These are phyloP conservation scores for Rubia yunnanensis DNA, from an alignment of 257 asterid genomes.

Conservation along the genomic window DNA sequence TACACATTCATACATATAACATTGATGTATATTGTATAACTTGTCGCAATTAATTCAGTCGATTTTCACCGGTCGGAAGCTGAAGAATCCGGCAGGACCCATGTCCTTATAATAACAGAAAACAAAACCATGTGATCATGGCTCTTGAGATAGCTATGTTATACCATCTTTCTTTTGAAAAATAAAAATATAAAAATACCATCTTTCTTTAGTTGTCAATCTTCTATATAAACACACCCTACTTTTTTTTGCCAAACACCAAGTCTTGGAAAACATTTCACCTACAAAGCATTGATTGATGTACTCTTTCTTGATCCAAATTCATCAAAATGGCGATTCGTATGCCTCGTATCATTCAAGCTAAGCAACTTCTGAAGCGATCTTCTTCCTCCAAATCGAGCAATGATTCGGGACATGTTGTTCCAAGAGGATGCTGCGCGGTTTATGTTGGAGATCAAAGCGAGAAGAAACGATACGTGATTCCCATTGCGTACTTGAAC, in stretches of 20 bases:
- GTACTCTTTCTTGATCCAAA: not conserved
- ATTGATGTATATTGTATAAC: no score
- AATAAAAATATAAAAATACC: no score
- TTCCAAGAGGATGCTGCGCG: constrained; percentile 11
- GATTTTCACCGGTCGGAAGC: no score
- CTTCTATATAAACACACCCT: not conserved
- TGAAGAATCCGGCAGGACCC: no score
- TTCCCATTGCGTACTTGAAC: constrained; percentile 28
- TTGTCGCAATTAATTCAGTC: no score
- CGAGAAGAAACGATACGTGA: not conserved
- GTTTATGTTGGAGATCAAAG: not conserved
- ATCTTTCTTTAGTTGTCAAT: not conserved
- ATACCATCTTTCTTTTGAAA: not conserved
- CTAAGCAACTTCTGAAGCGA: constrained; percentile 15
- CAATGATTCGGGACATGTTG: not conserved
- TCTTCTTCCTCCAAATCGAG: not conserved
- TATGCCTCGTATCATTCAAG: no score
- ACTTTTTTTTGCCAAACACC: not conserved
- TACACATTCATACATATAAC: no score
- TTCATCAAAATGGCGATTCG: constrained; percentile 17
- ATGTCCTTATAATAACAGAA: no score
- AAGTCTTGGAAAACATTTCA: not conserved
- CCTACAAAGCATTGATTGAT: no score
- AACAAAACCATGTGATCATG: not conserved
- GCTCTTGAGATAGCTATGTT: not conserved